Percentiles rank a stretch among this genome's conserved stretches.
Conservation (phyloP, 345 rosid species). For the Citrus cavaleriei region DNA sequence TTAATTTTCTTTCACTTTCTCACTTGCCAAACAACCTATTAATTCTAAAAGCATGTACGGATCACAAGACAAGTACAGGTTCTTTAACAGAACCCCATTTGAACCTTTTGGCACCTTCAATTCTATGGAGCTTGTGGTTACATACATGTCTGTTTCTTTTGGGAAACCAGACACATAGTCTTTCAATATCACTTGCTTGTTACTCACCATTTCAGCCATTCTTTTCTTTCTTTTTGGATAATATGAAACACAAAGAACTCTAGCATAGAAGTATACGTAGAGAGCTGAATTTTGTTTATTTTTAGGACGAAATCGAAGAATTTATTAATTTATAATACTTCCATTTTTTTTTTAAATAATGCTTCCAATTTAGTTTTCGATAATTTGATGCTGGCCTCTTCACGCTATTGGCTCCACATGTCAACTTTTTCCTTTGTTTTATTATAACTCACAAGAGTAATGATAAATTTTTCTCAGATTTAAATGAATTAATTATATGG, state of each 20-base stretch:
- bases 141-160: conserved; percentile 25
- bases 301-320: neutral
- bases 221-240: neutral
- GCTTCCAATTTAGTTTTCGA: too few relatives aligned
- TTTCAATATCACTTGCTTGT: conserved; percentile 29
- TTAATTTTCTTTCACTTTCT: too few relatives aligned
- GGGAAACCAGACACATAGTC: conserved; percentile 20
- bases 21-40: too few relatives aligned
- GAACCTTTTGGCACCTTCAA: conserved; percentile 20
- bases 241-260: neutral
- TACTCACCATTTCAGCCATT: conserved; percentile 11
- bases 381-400: too few relatives aligned
- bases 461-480: too few relatives aligned
- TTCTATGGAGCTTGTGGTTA: neutral
- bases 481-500: too few relatives aligned
- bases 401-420: too few relatives aligned
- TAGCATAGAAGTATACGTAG: neutral
- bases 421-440: too few relatives aligned
- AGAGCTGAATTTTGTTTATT: neutral
- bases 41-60: conserved; percentile 30
- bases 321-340: too few relatives aligned
- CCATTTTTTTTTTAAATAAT: too few relatives aligned
- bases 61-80: conserved; percentile 24
- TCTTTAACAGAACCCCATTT: conserved; percentile 15
- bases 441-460: too few relatives aligned